Percentiles rank a stretch among this genome's conserved stretches.
Evolutionary conservation across 768 basidiomycete genomes (phyloP).

Genomic region (Boletus rubropictus): DNA sequence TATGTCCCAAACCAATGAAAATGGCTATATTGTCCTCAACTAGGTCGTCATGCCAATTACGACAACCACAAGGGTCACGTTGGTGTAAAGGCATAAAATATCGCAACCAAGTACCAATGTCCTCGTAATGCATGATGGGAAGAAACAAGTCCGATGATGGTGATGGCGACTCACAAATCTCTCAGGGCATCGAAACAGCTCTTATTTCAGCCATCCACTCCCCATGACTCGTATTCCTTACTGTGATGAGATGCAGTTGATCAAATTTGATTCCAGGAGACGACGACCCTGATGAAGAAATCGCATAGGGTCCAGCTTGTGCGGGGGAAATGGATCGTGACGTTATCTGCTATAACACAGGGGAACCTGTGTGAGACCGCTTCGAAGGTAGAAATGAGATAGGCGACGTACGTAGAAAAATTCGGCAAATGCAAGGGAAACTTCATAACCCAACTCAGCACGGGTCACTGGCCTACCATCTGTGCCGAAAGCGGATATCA

Average conservation of each 20-base stretch:
- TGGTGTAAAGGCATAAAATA: neutral
- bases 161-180: slow-evolving; percentile 6
- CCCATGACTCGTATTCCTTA: slow-evolving; percentile 24
- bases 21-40: slow-evolving; percentile 3
- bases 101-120: slow-evolving; percentile 3
- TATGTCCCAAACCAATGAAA: neutral
- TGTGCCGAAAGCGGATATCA: slow-evolving; percentile 19
- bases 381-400: neutral
- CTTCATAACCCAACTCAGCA: slow-evolving; percentile 24
- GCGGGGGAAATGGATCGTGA: slow-evolving; percentile 6
- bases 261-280: slow-evolving; percentile 20
- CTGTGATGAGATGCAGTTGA: slow-evolving; percentile 21
- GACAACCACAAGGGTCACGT: neutral
- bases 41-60: neutral
- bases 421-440: slow-evolving; percentile 27
- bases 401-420: slow-evolving; percentile 23
- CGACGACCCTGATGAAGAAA: slow-evolving; percentile 12
- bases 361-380: slow-evolving; percentile 1
- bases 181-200: slow-evolving; percentile 16
- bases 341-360: slow-evolving; percentile 17
- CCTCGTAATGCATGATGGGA: neutral
- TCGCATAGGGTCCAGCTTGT: slow-evolving; percentile 17
- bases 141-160: neutral
- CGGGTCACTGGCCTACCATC: slow-evolving; percentile 18
- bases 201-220: slow-evolving; percentile 27